phyloP scores from a whole-genome alignment of 192 early-diverging fungal species.

The Umbelopsis isabellina region DNA sequence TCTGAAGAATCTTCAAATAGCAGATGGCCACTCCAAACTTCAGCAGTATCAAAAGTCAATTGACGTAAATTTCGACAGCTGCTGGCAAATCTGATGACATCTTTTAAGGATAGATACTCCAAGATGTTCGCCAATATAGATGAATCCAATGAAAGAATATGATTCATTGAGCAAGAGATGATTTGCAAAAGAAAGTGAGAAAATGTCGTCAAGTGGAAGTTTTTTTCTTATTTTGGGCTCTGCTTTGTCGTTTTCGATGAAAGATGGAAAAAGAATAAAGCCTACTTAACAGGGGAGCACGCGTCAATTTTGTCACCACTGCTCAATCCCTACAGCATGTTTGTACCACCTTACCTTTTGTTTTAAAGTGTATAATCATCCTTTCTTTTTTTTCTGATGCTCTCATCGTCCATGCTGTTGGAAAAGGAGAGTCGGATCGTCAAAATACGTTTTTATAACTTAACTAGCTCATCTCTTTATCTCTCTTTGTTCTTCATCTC shows the following conservation, averaged over 20 bases:
- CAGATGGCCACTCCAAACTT: background rate
- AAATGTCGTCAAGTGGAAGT: background rate
- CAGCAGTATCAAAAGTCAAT: constrained; percentile 6
- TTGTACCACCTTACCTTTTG: constrained; percentile 5
- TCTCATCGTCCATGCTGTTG: too few species aligned
- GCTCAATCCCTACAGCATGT: constrained; percentile 6
- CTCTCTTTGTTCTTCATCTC: background rate
- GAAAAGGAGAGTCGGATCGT: constrained; percentile 9
- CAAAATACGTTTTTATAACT: background rate
- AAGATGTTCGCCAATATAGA: background rate
- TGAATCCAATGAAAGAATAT: constrained; percentile 4
- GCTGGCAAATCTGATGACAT: constrained; percentile 6
- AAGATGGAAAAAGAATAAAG: constrained; percentile 13
- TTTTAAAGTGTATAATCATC: background rate
- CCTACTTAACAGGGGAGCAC: background rate
- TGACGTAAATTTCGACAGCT: background rate
- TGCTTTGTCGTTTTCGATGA: background rate
- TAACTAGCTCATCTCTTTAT: background rate
- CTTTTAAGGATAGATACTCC: background rate
- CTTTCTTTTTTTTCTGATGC: background rate
- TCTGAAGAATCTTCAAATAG: background rate
- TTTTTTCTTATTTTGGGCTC: background rate
- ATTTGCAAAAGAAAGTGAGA: background rate
- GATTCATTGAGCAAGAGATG: background rate
- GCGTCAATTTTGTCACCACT: constrained; percentile 22